Evolutionary conservation across 176 grass and related monocot genomes (phyloP), one percentile per base, ranked within the genome.

Genomic region (Alloteropsis semialata): DNA sequence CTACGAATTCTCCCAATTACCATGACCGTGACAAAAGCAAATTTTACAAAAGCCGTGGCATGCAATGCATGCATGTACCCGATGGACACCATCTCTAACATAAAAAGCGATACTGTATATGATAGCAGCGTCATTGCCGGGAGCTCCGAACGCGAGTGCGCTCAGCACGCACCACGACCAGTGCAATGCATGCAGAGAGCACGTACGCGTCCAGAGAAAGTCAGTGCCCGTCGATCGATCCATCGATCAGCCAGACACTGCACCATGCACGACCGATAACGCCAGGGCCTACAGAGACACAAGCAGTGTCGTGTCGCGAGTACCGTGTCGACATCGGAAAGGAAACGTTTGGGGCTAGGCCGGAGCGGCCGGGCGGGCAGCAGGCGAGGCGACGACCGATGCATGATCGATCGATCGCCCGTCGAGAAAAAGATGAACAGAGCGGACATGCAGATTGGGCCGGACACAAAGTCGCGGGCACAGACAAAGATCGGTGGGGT

Each of bases 401-500:
- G 21, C 4, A 22, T 29, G n/a, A 65, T 4, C 44, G 14, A 65
- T 4, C 44, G 14, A 45, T 21, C 44, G 8, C 21, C 43, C 7
- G 5, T 21, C 10, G 8, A 13, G 30, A 55, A 33, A 55, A 69
- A n/a, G 58, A 28, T 6, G 71, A 73, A 27, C 25, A 55, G 64
- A 68, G 32, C 1, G 17, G 27, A 59, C 39, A 5, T 65, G 22
- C 65, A 30, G 51, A 17, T 25, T 16, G 80, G 22, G 67, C 46
- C 39, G 68, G 75, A 11, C 76, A 34, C 17, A 5, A 16, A 30
- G 58, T 32, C 27, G 30, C 58, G 16, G 58, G 1, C 29, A 38
- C 46, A 55, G 46, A 73, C 81, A 80, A 18, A 5, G 28, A 48
- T 61, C 65, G 53, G 69, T 82, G 80, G 80, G 80, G 80, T 30